A percentile compares a stretch with the other conserved stretches of the same genome.
Conservation (phyloP, 495 filamentous ascomycete genomes). For the Darksidea phi region DNA sequence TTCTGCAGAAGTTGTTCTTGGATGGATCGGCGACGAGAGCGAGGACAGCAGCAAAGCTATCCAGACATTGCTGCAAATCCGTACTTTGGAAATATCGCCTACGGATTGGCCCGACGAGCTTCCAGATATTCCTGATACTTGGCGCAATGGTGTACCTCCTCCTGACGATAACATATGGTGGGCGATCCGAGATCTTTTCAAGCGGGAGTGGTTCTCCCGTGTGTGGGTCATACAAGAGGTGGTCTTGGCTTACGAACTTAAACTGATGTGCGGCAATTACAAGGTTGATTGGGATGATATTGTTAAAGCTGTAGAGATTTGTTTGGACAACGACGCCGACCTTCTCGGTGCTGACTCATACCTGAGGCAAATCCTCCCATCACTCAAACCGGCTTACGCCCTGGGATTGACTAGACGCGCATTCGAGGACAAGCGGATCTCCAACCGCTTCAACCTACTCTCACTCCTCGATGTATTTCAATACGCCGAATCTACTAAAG, state of each 20-base stretch:
- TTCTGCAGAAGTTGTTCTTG: not conserved
- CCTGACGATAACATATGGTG: not conserved
- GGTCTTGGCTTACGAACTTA: not conserved
- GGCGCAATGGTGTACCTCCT: not conserved
- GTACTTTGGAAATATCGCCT: not conserved
- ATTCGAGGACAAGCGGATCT: not conserved
- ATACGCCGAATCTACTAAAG: not conserved
- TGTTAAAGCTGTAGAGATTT: not conserved
- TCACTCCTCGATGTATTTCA: not conserved
- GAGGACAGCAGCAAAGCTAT: not conserved
- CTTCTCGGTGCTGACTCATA: not conserved
- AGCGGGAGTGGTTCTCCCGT: not conserved
- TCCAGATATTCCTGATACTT: not conserved
- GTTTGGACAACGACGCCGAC: not conserved
- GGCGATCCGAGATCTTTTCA: not conserved
- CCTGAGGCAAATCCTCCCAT: not conserved
- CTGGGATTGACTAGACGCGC: not conserved
- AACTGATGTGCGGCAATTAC: not conserved
- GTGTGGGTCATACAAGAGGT: not conserved
- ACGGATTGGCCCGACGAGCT: not conserved
- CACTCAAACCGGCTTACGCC: not conserved
- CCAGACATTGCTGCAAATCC: not conserved
- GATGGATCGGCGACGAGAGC: not conserved
- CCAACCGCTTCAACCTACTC: not conserved
- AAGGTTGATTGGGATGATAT: constrained; percentile 1